These are phyloP conservation scores for Myrmaecium sp. DNA, from an alignment of 2,329 filamentous ascomycete genomes.

Conservation along the genomic window DNA sequence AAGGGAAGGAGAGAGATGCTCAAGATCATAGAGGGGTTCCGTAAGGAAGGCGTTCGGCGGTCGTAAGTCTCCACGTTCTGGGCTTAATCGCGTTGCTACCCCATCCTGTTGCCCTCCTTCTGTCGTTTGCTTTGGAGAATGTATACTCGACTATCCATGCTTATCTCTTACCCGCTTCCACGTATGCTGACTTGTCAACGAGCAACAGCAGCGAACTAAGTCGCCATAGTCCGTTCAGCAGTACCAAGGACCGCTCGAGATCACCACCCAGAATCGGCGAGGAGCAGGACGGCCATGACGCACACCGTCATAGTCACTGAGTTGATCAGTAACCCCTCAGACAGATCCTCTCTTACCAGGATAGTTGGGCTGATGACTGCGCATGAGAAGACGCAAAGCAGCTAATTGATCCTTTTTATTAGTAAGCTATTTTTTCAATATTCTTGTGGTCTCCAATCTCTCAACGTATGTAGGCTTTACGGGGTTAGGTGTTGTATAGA, in stretches of 20 bases:
- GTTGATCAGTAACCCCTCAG: not conserved
- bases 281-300: not conserved
- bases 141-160: too few species aligned
- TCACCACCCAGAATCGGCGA: not conserved
- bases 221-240: too few species aligned
- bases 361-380: not conserved
- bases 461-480: too few species aligned
- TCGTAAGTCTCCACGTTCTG: conserved; percentile 62
- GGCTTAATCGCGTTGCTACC: too few species aligned
- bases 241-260: not conserved
- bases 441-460: not conserved
- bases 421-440: conserved; percentile 1
- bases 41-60: conserved; percentile 74
- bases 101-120: too few species aligned
- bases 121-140: too few species aligned
- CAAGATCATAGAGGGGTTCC: conserved; percentile 68
- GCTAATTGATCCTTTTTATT: not conserved
- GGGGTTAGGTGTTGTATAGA: too few species aligned
- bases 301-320: not conserved
- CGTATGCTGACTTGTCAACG: not conserved
- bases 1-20: conserved; percentile 82
- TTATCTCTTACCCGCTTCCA: too few species aligned
- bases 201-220: not conserved
- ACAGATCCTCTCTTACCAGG: not conserved
- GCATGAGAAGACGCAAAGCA: not conserved